Evolutionary conservation across 108 stramenopile species (phyloP).

Genomic region (Poteriospumella lacustris): DNA sequence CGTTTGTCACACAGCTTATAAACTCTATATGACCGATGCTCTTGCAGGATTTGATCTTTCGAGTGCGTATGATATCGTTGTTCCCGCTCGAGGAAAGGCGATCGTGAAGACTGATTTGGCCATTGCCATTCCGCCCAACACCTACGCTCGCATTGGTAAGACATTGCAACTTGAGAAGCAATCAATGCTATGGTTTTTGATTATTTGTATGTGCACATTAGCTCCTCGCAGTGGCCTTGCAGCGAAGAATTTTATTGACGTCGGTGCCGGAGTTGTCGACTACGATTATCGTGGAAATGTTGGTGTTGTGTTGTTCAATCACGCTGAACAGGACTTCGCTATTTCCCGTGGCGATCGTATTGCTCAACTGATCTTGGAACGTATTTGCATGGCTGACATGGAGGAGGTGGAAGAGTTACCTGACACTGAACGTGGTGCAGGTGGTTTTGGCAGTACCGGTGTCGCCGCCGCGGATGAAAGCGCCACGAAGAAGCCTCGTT

Average conservation of each 20-base stretch:
- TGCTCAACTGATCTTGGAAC: conserved; percentile 93
- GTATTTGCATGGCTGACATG: conserved; percentile 72
- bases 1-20: too few species aligned
- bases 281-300: conserved; percentile 90
- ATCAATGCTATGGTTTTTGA: neutral
- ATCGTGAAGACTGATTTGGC: conserved; percentile 85
- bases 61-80: conserved; percentile 46
- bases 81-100: conserved; percentile 70
- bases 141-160: conserved; percentile 84
- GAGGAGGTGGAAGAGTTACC: conserved; percentile 72
- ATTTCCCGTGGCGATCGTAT: conserved; percentile 78
- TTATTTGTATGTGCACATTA: neutral
- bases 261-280: conserved; percentile 90
- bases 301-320: conserved; percentile 96
- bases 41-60: conserved; percentile 76
- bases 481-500: too few species aligned
- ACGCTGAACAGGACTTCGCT: conserved; percentile 30
- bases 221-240: conserved; percentile 71
- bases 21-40: neutral
- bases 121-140: conserved; percentile 81
- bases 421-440: conserved; percentile 72
- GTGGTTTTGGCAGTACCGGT: conserved; percentile 84
- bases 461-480: conserved; percentile 46
- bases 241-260: conserved; percentile 87
- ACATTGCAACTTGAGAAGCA: neutral